A percentile compares a stretch with the other conserved stretches of the same genome.
These are phyloP conservation scores for Cytospora piceae DNA, from an alignment of 2,329 filamentous ascomycete species.

Conservation along the genomic window DNA sequence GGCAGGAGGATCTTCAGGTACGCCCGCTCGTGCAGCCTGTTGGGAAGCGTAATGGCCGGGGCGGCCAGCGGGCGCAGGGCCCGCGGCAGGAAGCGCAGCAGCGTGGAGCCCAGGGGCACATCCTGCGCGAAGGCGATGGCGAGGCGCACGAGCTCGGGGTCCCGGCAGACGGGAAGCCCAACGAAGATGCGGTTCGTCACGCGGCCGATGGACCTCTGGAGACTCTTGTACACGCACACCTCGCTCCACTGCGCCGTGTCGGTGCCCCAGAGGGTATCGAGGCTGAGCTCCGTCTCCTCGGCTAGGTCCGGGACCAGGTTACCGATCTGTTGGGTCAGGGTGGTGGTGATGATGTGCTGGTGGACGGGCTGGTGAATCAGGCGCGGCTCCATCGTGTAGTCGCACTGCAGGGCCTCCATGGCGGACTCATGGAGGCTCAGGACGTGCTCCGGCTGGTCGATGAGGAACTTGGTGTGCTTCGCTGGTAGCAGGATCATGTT, in stretches of 20 bases:
- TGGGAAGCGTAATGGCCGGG: conserved; percentile 31
- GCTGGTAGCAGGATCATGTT: conserved; percentile 37
- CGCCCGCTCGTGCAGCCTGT: conserved; percentile 30
- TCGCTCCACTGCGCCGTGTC: conserved; percentile 39
- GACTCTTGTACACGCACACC: conserved; percentile 40
- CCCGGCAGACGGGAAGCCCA: conserved; percentile 38
- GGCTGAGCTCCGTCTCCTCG: conserved; percentile 38
- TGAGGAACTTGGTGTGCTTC: conserved; percentile 38
- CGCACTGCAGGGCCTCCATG: conserved; percentile 41
- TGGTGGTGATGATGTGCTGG: conserved; percentile 39
- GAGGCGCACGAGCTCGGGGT: conserved; percentile 19
- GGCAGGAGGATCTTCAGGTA: conserved; percentile 30
- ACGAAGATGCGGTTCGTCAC: conserved; percentile 40
- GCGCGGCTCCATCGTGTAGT: conserved; percentile 40
- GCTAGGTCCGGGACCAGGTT: conserved; percentile 38
- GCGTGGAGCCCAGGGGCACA: conserved; percentile 28
- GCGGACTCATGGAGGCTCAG: conserved; percentile 41
- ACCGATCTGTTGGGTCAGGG: conserved; percentile 39
- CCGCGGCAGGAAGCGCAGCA: conserved; percentile 32
- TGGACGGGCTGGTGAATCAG: conserved; percentile 39
- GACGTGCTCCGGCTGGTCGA: conserved; percentile 39
- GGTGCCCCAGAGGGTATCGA: conserved; percentile 39
- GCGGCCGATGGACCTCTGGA: conserved; percentile 38
- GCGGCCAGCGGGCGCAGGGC: conserved; percentile 32
- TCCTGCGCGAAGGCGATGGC: conserved; percentile 26